Conservation (phyloP, 106 monocot genomes). For the Hemerocallis citrina region DNA sequence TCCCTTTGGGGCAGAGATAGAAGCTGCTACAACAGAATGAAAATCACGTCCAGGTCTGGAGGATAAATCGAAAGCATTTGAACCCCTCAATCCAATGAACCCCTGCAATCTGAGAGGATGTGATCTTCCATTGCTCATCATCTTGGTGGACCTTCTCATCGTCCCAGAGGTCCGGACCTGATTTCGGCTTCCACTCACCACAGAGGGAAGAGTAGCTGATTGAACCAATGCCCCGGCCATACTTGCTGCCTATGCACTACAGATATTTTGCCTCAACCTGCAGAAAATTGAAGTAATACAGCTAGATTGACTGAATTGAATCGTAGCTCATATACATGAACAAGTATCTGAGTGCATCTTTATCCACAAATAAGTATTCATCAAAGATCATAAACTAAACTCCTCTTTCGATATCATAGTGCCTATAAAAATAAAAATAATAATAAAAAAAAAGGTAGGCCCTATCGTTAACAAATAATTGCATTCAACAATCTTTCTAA, state of each 20-base stretch:
- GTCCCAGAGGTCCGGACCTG: constrained; percentile 13
- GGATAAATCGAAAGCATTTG: constrained; percentile 21
- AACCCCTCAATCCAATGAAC: constrained; percentile 30
- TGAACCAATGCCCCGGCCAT: constrained; percentile 51
- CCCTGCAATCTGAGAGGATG: constrained; percentile 19
- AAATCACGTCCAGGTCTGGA: constrained; percentile 23
- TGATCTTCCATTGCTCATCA: constrained; percentile 13
- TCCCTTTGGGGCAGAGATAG: constrained; percentile 24
- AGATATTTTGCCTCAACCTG: background rate
- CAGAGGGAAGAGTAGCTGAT: constrained; percentile 30
- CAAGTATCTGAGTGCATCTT: too few relatives aligned
- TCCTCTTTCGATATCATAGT: too few relatives aligned
- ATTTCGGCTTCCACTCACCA: constrained; percentile 11
- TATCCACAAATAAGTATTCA: too few relatives aligned
- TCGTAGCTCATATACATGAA: too few relatives aligned
- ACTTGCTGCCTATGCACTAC: background rate
- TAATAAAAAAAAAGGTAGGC: too few relatives aligned
- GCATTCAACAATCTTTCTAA: too few relatives aligned
- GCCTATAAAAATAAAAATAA: too few relatives aligned
- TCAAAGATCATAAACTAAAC: too few relatives aligned
- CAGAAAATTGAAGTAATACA: background rate
- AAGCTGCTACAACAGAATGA: constrained; percentile 28
- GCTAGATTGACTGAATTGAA: background rate
- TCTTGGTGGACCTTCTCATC: constrained; percentile 11
- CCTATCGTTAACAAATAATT: too few relatives aligned